These are phyloP conservation scores for Arachnomyces sp. DNA, from an alignment of 2,329 filamentous ascomycete genomes.

Conservation along the genomic window DNA sequence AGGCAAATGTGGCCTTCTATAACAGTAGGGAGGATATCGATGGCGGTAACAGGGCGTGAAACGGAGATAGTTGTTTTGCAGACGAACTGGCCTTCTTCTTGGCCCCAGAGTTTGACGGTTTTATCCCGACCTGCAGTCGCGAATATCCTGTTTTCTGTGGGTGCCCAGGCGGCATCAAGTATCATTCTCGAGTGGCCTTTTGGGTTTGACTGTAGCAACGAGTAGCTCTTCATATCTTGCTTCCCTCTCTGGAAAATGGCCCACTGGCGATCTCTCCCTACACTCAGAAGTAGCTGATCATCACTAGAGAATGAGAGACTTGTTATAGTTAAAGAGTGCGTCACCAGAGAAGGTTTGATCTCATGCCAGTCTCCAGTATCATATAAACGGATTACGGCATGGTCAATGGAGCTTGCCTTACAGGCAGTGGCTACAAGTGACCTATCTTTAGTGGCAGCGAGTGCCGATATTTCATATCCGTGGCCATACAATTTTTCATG, in stretches of 20 bases:
- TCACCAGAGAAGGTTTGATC: constrained; percentile 69
- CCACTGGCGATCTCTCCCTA: constrained; percentile 89
- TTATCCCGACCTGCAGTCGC: constrained; percentile 89
- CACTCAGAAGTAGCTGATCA: constrained; percentile 69
- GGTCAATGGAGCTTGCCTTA: constrained; percentile 83
- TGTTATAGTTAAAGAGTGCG: constrained; percentile 80
- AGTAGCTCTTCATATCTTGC: constrained; percentile 41
- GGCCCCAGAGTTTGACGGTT: constrained; percentile 62
- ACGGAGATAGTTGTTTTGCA: constrained; percentile 48
- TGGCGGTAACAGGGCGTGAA: constrained; percentile 58
- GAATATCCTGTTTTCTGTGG: constrained; percentile 47
- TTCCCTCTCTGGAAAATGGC: constrained; percentile 59
- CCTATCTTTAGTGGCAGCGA: constrained; percentile 69
- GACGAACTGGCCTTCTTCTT: constrained; percentile 35
- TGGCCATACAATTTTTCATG: constrained; percentile 95
- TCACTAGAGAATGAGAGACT: constrained; percentile 70
- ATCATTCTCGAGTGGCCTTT: constrained; percentile 94
- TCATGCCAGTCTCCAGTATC: constrained; percentile 84
- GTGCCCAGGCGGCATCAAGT: constrained; percentile 76
- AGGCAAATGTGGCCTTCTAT: constrained; percentile 28
- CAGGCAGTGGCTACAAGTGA: constrained; percentile 80
- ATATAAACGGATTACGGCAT: constrained; percentile 88
- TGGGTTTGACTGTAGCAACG: constrained; percentile 55
- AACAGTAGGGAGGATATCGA: constrained; percentile 51
- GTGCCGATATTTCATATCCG: constrained; percentile 88